Base-by-base conservation (phyloP, 257 asterid genomes). In the Asclepias syriaca region DNA sequence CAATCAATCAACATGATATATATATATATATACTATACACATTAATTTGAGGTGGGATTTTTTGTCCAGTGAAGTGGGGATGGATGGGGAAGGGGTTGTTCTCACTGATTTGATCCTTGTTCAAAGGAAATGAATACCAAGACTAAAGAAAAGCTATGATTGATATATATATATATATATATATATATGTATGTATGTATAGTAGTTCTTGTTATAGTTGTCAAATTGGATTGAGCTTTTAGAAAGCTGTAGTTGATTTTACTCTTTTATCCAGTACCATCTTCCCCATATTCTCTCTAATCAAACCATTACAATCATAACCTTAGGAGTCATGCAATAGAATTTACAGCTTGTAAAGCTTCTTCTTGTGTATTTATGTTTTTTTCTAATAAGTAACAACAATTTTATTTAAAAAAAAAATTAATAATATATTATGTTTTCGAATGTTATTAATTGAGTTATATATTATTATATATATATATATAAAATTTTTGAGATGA, bases 291-390 rank as follows among this genome's bases (percentile, higher is more conserved):
- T 40, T 45, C 29, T 71, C 55, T 5, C 63, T 72, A 61, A 72
- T 72, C 63, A 29, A 24, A 6, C 65, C 21, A 32, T 48, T 60
- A 27, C 9, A 16, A 61, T 71, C 75, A 72, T 29, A 61, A 61
- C 75, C 49, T 57, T 24, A 8, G 67, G 68, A 7, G 58, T 14
- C 40, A 46, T 29, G 22, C 16, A 74, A 66, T 56, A 16, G 68
- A 34, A 46, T 49, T 75, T 68, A 58, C 74, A 75, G 78, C 74
- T 75, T 75, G 78, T 68, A 75, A 75, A 75, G 70, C 59, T 67
- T 16, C 63, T 48, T 68, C 34, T 29, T 29, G 0, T 29, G 2
- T 29, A 29, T n/a, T n/a, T n/a, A n/a, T n/a, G n/a, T n/a, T n/a
- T 24, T 24, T 24, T 24, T 24, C 27, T 24, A 24, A 24, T 24